phyloP scores from a whole-genome alignment of 768 basidiomycete species.

The Kwoniella mangroviensis region DNA sequence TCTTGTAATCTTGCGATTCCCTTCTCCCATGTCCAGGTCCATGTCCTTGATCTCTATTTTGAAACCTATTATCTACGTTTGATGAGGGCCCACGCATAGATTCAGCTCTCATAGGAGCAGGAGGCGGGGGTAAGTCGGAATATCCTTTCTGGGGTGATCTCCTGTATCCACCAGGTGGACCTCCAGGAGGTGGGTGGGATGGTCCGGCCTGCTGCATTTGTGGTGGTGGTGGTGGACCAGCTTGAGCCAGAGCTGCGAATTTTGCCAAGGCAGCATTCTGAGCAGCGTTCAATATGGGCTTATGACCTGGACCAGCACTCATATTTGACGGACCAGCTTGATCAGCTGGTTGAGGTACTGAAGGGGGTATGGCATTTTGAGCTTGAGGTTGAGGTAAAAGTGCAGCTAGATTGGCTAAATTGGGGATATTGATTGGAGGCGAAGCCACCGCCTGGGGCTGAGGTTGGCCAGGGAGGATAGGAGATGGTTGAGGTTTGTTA shows the following conservation, averaged over 20 bases:
- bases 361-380: slow-evolving; percentile 15
- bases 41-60: background rate
- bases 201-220: background rate
- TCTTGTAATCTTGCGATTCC: background rate
- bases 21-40: background rate
- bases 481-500: slow-evolving; percentile 18
- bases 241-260: slow-evolving; percentile 28
- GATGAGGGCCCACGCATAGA: background rate
- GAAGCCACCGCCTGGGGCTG: background rate
- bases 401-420: slow-evolving; percentile 32
- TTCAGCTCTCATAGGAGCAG: background rate
- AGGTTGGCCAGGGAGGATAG: background rate
- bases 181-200: background rate
- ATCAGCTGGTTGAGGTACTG: background rate
- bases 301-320: background rate
- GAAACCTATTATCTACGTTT: background rate
- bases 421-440: slow-evolving; percentile 3
- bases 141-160: slow-evolving; percentile 11
- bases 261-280: slow-evolving; percentile 25
- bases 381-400: slow-evolving; percentile 3
- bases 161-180: background rate
- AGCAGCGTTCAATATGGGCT: slow-evolving; percentile 14
- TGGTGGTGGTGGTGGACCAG: slow-evolving; percentile 14
- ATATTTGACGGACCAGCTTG: slow-evolving; percentile 2
- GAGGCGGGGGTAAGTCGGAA: background rate